Conservation (phyloP, 2,329 filamentous ascomycete genomes). For the Cordyceps farinosa region DNA sequence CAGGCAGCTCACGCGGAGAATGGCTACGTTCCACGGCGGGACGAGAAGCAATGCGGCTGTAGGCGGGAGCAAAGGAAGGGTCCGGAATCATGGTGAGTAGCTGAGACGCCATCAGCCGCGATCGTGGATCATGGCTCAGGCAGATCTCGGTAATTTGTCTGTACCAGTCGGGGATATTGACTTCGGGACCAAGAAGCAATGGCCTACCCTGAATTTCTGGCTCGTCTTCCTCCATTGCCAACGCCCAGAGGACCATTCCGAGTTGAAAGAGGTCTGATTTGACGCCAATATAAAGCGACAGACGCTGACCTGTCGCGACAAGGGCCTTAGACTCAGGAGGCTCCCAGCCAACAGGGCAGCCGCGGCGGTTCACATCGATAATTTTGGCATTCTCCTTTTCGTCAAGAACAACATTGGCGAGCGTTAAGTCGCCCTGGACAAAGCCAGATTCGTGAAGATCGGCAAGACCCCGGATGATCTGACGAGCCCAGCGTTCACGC, state of each 20-base stretch:
- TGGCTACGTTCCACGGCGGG: neutral
- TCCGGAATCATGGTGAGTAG: conserved; percentile 61
- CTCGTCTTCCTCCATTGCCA: conserved; percentile 84
- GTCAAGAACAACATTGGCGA: conserved; percentile 96
- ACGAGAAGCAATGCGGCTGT: conserved; percentile 7
- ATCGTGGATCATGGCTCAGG: conserved; percentile 68
- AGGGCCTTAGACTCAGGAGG: conserved; percentile 84
- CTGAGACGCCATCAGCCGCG: conserved; percentile 68
- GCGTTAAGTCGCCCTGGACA: conserved; percentile 94
- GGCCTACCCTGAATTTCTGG: conserved; percentile 77
- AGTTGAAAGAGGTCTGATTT: conserved; percentile 96
- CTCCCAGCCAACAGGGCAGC: conserved; percentile 98
- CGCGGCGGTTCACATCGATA: conserved; percentile 95
- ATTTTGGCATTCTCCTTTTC: conserved; percentile 82
- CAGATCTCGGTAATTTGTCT: conserved; percentile 71
- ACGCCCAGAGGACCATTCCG: conserved; percentile 93
- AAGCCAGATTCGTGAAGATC: conserved; percentile 96
- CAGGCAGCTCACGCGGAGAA: conserved; percentile 5
- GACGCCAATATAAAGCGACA: conserved; percentile 96
- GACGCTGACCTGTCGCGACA: conserved; percentile 82
- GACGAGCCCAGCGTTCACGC: conserved; percentile 82
- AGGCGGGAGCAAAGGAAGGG: neutral
- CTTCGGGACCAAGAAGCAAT: conserved; percentile 54
- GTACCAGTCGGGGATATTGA: conserved; percentile 75
- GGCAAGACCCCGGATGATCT: conserved; percentile 83